These are phyloP conservation scores for Tulasnella sp. DNA, from an alignment of 768 basidiomycete genomes.

Conservation along the genomic window DNA sequence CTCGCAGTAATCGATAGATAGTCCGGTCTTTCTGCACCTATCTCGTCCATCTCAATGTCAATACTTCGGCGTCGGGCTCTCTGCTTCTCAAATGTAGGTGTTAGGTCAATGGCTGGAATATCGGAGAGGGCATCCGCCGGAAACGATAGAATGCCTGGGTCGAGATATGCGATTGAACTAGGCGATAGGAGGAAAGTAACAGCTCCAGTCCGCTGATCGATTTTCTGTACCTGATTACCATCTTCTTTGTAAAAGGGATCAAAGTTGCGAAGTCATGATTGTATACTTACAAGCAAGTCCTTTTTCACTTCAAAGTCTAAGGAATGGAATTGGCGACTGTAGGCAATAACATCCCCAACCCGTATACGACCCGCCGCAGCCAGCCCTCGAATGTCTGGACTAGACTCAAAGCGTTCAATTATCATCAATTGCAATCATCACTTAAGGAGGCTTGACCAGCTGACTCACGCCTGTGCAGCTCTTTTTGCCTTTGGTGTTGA, in stretches of 20 bases:
- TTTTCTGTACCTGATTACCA: constrained; percentile 32
- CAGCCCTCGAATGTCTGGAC: constrained; percentile 24
- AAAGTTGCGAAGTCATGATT: background rate
- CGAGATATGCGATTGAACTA: constrained; percentile 27
- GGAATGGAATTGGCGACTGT: constrained; percentile 36
- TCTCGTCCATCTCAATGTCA: background rate
- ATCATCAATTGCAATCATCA: background rate
- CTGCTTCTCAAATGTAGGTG: constrained; percentile 1
- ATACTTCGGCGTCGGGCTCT: background rate
- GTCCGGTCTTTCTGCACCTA: constrained; percentile 20
- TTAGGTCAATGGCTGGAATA: constrained; percentile 5
- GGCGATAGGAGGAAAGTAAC: constrained; percentile 35
- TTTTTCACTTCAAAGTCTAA: constrained; percentile 42
- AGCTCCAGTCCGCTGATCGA: constrained; percentile 32
- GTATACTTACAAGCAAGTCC: constrained; percentile 37
- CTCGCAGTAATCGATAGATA: constrained; percentile 25
- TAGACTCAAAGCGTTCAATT: background rate
- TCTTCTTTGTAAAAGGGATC: constrained; percentile 2
- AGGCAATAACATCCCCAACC: constrained; percentile 43
- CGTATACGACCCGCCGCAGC: constrained; percentile 34
- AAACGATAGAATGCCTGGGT: constrained; percentile 25
- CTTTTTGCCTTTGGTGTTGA: background rate
- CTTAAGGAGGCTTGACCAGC: background rate
- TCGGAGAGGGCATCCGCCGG: constrained; percentile 18
- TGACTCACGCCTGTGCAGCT: background rate